These are phyloP conservation scores for Cladochytrium tenue DNA, from an alignment of 371 early-diverging fungal species.

Conservation along the genomic window DNA sequence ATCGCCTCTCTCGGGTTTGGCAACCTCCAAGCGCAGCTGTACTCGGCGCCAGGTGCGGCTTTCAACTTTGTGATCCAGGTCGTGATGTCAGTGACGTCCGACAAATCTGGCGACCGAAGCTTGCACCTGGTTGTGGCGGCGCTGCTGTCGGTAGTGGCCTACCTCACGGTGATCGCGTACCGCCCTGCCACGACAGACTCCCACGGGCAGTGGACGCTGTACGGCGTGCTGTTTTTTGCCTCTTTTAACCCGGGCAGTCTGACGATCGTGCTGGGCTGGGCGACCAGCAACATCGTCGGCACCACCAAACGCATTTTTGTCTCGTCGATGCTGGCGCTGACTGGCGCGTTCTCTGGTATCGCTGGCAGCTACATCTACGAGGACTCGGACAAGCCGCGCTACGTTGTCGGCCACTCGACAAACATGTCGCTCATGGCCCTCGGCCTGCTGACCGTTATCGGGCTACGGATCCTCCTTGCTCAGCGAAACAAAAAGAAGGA, in stretches of 20 bases:
- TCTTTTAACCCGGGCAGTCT: conserved; percentile 26
- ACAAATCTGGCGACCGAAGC: conserved; percentile 12
- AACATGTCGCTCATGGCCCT: conserved; percentile 18
- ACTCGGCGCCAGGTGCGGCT: conserved; percentile 15
- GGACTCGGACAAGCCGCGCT: conserved; percentile 7
- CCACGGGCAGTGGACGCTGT: not conserved
- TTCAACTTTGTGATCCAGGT: conserved; percentile 25
- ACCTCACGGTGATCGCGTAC: conserved; percentile 15
- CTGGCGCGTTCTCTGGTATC: conserved; percentile 20
- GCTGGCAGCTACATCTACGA: conserved; percentile 19
- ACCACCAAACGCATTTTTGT: conserved; percentile 22
- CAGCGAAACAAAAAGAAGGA: conserved; percentile 23
- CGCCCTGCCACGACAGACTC: not conserved
- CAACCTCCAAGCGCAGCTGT: conserved; percentile 22
- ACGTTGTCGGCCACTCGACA: conserved; percentile 17
- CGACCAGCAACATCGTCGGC: conserved; percentile 24
- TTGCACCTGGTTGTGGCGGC: conserved; percentile 10
- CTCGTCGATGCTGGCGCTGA: conserved; percentile 20
- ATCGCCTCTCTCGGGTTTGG: conserved; percentile 21
- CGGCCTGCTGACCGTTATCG: conserved; percentile 7
- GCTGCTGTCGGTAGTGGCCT: conserved; percentile 16
- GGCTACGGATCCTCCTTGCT: conserved; percentile 12
- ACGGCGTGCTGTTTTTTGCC: conserved; percentile 22
- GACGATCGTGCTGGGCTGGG: conserved; percentile 24
- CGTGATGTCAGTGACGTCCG: conserved; percentile 17